These are phyloP conservation scores for Cercospora canescens DNA, from an alignment of 2,329 filamentous ascomycete species.

Conservation along the genomic window DNA sequence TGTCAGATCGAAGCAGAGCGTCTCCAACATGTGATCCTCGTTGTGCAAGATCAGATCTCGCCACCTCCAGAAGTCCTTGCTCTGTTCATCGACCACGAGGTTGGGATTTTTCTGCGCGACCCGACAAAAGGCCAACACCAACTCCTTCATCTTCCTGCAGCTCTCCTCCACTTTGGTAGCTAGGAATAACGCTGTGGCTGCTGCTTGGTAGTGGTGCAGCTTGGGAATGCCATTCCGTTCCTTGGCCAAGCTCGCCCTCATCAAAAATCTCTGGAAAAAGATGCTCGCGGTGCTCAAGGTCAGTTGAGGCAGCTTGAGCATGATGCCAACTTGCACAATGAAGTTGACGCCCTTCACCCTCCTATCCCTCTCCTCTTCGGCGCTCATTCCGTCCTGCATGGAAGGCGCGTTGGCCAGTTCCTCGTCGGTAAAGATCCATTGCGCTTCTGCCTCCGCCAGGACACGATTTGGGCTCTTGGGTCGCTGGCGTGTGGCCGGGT, in stretches of 20 bases:
- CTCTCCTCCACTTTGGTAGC: slow-evolving; percentile 98
- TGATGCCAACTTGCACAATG: slow-evolving; percentile 88
- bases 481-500: slow-evolving; percentile 41
- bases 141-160: slow-evolving; percentile 89
- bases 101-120: slow-evolving; percentile 93
- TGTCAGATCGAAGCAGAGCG: slow-evolving; percentile 89
- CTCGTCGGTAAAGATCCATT: slow-evolving; percentile 87
- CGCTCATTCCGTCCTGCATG: slow-evolving; percentile 75
- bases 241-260: slow-evolving; percentile 80
- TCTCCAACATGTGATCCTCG: slow-evolving; percentile 89
- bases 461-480: slow-evolving; percentile 44
- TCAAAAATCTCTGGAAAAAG: slow-evolving; percentile 95
- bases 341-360: slow-evolving; percentile 95
- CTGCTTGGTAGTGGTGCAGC: slow-evolving; percentile 84
- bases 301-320: slow-evolving; percentile 87
- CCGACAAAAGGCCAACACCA: slow-evolving; percentile 90
- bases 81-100: slow-evolving; percentile 90
- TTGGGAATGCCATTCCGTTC: slow-evolving; percentile 65
- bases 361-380: slow-evolving; percentile 74
- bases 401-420: slow-evolving; percentile 83
- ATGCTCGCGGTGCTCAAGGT: slow-evolving; percentile 90
- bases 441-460: slow-evolving; percentile 59
- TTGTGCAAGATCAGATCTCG: slow-evolving; percentile 88
- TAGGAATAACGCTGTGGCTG: slow-evolving; percentile 86
- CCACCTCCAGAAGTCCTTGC: slow-evolving; percentile 98